Evolutionary conservation across 2,329 filamentous ascomycete species (phyloP).

Genomic region (Colletotrichum sp.): DNA sequence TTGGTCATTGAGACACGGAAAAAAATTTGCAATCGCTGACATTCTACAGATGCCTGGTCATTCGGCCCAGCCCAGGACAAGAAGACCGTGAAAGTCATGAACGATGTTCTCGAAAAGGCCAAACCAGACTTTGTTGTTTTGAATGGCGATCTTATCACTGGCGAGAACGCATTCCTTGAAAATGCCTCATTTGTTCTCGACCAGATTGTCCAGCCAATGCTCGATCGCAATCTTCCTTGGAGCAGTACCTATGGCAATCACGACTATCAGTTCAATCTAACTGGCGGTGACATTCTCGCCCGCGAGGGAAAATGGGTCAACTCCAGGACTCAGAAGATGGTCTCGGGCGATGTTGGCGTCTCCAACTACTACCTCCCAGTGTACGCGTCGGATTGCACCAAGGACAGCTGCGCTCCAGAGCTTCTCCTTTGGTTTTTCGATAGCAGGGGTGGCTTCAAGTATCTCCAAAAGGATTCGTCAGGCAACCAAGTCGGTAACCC

Average conservation of each 20-base stretch:
- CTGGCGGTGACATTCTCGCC: conserved; percentile 46
- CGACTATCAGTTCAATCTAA: conserved; percentile 65
- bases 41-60: conserved; percentile 42
- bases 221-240: conserved; percentile 62
- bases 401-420: conserved; percentile 38
- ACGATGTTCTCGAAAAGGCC: conserved; percentile 58
- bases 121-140: conserved; percentile 66
- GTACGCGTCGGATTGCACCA: conserved; percentile 38
- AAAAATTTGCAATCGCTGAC: not conserved
- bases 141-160: conserved; percentile 75
- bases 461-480: conserved; percentile 39
- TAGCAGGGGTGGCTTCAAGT: conserved; percentile 61
- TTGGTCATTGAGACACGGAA: not conserved
- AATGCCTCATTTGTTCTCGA: conserved; percentile 66
- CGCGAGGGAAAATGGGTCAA: conserved; percentile 45
- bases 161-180: conserved; percentile 62
- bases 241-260: conserved; percentile 77
- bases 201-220: conserved; percentile 61
- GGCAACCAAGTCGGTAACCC: conserved; percentile 38
- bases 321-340: conserved; percentile 46
- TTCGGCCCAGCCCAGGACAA: conserved; percentile 60
- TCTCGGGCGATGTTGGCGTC: conserved; percentile 39
- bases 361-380: conserved; percentile 56
- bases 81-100: conserved; percentile 62
- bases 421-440: conserved; percentile 77